Evolutionary conservation across 1,284 basidiomycete genomes (phyloP).

Genomic region (Cerioporus squamosus): DNA sequence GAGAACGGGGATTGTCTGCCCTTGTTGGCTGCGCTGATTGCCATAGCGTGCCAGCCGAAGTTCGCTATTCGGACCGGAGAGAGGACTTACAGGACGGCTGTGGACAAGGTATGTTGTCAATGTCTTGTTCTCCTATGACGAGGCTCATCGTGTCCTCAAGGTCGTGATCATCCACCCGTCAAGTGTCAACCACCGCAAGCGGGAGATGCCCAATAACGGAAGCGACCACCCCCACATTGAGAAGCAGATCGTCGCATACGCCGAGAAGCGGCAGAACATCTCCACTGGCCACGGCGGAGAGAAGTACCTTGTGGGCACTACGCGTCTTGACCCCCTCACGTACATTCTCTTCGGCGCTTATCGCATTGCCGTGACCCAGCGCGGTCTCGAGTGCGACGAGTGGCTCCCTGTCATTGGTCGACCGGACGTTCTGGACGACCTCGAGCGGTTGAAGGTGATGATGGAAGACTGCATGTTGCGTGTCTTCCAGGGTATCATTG

Average conservation of each 20-base stretch:
- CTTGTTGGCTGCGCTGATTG: conserved; percentile 85
- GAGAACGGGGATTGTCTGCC: conserved; percentile 78
- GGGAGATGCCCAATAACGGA: conserved; percentile 48
- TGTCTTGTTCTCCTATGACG: too few relatives aligned
- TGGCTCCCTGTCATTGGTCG: conserved; percentile 91
- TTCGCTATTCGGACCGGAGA: conserved; percentile 86
- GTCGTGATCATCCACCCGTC: conserved; percentile 80
- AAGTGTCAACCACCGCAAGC: conserved; percentile 84
- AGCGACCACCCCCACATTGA: conserved; percentile 52
- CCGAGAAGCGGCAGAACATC: conserved; percentile 85
- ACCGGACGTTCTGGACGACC: conserved; percentile 79
- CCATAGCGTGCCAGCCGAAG: conserved; percentile 91
- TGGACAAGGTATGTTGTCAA: conserved; percentile 76
- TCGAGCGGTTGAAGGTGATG: conserved; percentile 82
- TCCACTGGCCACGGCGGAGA: conserved; percentile 55
- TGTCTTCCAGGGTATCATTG: conserved; percentile 88
- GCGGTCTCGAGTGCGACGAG: conserved; percentile 84
- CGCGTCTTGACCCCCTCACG: conserved; percentile 87
- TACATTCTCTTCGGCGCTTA: conserved; percentile 94
- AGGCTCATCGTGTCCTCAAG: conserved; percentile 40
- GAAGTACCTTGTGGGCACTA: conserved; percentile 82
- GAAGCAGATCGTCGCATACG: conserved; percentile 85
- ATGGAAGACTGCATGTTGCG: conserved; percentile 89
- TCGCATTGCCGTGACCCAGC: conserved; percentile 67
- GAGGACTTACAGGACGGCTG: conserved; percentile 76